Percentiles rank a stretch among this genome's conserved stretches.
phyloP scores from a whole-genome alignment of 1,284 basidiomycete species.

The Ceratobasidium sp. region DNA sequence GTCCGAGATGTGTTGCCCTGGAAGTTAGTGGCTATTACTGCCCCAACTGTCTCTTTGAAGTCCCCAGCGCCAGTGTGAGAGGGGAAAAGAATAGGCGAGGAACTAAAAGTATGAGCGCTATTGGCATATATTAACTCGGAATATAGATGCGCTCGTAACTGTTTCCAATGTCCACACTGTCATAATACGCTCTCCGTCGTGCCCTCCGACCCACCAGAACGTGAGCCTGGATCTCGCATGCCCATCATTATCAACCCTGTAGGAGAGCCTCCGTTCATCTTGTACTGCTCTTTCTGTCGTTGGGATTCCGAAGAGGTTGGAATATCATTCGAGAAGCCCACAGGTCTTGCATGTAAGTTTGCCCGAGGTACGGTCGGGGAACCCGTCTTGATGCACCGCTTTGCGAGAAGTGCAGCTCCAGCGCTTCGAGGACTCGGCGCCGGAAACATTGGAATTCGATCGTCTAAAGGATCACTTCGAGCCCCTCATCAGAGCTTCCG shows the following conservation, averaged over 20 bases:
- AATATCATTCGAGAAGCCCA: constrained; percentile 94
- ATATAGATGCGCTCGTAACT: constrained; percentile 91
- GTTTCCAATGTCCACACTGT: constrained; percentile 95
- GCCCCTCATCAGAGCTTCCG: constrained; percentile 67
- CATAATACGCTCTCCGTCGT: constrained; percentile 86
- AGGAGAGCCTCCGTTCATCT: constrained; percentile 86
- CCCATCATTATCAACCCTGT: constrained; percentile 60
- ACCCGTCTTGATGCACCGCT: constrained; percentile 35
- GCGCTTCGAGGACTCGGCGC: constrained; percentile 82
- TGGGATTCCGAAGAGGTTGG: constrained; percentile 94
- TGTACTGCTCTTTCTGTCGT: constrained; percentile 90
- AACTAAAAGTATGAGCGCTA: not conserved
- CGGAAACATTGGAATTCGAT: constrained; percentile 88
- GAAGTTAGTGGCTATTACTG: constrained; percentile 98
- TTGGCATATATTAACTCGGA: not conserved
- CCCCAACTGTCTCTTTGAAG: constrained; percentile 98
- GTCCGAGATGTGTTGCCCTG: constrained; percentile 87
- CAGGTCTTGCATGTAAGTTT: constrained; percentile 82
- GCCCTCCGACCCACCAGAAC: constrained; percentile 80
- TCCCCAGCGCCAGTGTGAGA: constrained; percentile 93
- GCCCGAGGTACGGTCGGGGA: not conserved
- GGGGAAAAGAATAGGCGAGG: constrained; percentile 90
- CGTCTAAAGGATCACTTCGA: constrained; percentile 94
- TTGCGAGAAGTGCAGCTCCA: constrained; percentile 77
- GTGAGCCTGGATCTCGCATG: constrained; percentile 56